phyloP scores from a whole-genome alignment of 2,329 filamentous ascomycete genomes.

The Ophiostoma piceae region DNA sequence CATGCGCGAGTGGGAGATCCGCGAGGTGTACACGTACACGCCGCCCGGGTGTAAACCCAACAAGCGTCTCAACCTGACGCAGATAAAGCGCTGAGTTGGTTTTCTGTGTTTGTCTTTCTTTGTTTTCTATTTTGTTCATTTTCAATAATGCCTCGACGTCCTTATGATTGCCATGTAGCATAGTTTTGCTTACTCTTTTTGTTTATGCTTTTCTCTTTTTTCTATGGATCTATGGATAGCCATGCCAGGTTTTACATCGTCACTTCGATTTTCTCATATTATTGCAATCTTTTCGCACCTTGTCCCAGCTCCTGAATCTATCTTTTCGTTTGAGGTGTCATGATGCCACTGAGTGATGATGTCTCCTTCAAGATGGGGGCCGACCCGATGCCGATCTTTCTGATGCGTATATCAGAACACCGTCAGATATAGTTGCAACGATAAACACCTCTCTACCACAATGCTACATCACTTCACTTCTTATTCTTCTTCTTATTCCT shows the following conservation, averaged over 20 bases:
- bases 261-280: neutral
- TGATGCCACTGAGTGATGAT: no score
- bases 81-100: neutral
- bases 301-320: no score
- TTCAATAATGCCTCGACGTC: neutral
- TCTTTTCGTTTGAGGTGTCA: no score
- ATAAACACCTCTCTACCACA: no score
- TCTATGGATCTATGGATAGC: neutral
- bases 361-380: no score
- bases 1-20: constrained; percentile 37
- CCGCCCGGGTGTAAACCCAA: constrained; percentile 11
- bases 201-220: neutral
- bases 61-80: neutral
- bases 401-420: no score
- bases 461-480: no score
- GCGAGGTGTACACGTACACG: constrained; percentile 17
- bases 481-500: neutral
- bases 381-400: no score
- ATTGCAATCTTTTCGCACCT: neutral
- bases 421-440: no score
- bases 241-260: neutral
- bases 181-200: neutral
- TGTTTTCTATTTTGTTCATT: neutral
- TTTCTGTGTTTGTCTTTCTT: neutral
- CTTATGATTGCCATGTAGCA: neutral